Conservation (phyloP, 2,329 filamentous ascomycete genomes). For the Xylaria multiplex region DNA sequence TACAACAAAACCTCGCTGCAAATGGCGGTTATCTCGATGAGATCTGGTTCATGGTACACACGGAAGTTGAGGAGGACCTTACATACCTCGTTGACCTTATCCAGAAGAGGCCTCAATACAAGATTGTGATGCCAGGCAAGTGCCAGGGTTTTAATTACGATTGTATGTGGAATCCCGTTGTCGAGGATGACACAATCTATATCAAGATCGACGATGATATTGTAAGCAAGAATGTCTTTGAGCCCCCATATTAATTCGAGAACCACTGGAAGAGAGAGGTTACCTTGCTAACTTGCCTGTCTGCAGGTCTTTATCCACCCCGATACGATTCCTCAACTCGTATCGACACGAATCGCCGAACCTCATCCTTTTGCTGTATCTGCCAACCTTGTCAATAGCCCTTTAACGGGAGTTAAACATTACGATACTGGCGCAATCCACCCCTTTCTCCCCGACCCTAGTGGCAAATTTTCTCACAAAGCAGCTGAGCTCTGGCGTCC, state of each 20-base stretch:
- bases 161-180: conserved; percentile 50
- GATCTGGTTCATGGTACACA: conserved; percentile 57
- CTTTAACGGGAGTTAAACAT: conserved; percentile 63
- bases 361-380: conserved; percentile 63
- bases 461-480: conserved; percentile 41
- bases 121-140: conserved; percentile 49
- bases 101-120: conserved; percentile 51
- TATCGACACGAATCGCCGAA: conserved; percentile 61
- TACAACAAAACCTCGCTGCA: conserved; percentile 55
- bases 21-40: conserved; percentile 58
- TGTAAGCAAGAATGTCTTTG: conserved; percentile 45
- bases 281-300: conserved; percentile 14
- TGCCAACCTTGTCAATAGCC: conserved; percentile 67
- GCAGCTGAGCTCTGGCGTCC: conserved; percentile 53
- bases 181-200: conserved; percentile 53
- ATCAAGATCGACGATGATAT: conserved; percentile 59
- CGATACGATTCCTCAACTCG: conserved; percentile 61
- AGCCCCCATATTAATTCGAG: not conserved
- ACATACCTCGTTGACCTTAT: conserved; percentile 53
- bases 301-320: conserved; percentile 48
- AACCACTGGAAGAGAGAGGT: no score
- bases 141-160: conserved; percentile 50
- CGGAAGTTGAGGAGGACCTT: conserved; percentile 53
- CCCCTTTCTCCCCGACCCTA: conserved; percentile 62
- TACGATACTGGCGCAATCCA: conserved; percentile 62